A percentile compares a stretch with the other conserved stretches of the same genome.
Evolutionary conservation across 78 protist species (phyloP).

Genomic region (Cavenderia fasciculata): DNA sequence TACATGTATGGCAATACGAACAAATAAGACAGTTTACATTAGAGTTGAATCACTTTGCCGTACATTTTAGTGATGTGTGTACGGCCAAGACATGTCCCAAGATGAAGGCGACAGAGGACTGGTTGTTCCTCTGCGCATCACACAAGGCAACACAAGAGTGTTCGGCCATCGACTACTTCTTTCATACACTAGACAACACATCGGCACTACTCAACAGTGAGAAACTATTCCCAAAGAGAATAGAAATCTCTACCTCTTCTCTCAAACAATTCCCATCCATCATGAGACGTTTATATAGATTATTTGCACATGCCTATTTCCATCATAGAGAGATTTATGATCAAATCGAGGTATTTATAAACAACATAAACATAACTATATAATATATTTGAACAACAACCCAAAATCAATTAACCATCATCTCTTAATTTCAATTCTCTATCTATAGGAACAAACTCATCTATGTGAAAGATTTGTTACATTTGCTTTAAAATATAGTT

Average conservation of each 20-base stretch:
- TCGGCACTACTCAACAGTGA: slow-evolving; percentile 77
- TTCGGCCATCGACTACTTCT: slow-evolving; percentile 87
- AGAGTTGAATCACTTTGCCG: slow-evolving; percentile 74
- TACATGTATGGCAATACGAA: slow-evolving; percentile 74
- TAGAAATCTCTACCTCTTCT: slow-evolving; percentile 29
- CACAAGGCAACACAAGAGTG: slow-evolving; percentile 89
- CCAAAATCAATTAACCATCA: neutral
- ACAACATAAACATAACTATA: neutral
- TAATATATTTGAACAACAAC: neutral
- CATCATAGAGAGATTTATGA: slow-evolving; percentile 75
- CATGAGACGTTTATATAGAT: slow-evolving; percentile 76
- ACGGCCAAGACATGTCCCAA: slow-evolving; percentile 79
- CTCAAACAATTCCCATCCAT: slow-evolving; percentile 67
- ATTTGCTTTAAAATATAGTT: slow-evolving; percentile 19
- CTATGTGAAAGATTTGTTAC: slow-evolving; percentile 43
- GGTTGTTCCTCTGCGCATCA: slow-evolving; percentile 90
- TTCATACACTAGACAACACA: slow-evolving; percentile 88
- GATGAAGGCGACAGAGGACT: slow-evolving; percentile 92
- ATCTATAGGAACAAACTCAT: slow-evolving; percentile 11
- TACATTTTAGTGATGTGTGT: slow-evolving; percentile 72
- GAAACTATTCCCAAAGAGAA: slow-evolving; percentile 65
- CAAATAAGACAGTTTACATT: slow-evolving; percentile 81
- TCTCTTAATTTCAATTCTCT: neutral
- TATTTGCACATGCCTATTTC: slow-evolving; percentile 84
- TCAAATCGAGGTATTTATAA: slow-evolving; percentile 77